phyloP scores from a whole-genome alignment of 257 asterid species.

The Gynochthodes officinalis region DNA sequence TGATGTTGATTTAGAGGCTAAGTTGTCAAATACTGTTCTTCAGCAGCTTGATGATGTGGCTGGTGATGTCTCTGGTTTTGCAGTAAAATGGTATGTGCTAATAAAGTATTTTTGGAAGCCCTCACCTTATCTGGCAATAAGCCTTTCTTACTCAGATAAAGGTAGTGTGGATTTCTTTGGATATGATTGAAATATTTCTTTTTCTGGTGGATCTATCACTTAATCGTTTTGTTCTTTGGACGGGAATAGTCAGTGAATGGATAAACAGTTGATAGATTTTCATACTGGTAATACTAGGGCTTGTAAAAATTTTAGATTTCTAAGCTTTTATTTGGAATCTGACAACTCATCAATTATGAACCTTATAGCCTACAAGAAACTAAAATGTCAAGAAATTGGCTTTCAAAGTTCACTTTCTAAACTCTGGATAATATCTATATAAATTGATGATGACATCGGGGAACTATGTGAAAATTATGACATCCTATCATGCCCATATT shows the following conservation, averaged over 20 bases:
- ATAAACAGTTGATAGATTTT: neutral
- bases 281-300: no score
- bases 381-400: neutral
- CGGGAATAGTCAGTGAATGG: neutral
- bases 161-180: neutral
- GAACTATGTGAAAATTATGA: neutral
- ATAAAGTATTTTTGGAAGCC: neutral
- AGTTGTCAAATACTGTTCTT: constrained; percentile 69
- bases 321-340: neutral
- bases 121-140: neutral
- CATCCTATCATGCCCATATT: no score
- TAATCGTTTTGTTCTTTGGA: no score
- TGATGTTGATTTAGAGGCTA: constrained; percentile 79
- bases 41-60: constrained; percentile 98
- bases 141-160: neutral
- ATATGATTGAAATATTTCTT: neutral
- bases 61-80: constrained; percentile 98
- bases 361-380: neutral
- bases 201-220: neutral
- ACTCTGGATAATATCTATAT: neutral
- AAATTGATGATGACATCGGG: neutral
- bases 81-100: constrained; percentile 75
- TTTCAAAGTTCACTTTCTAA: neutral
- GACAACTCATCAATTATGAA: neutral
- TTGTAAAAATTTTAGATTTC: neutral